These are phyloP conservation scores for Chytridiales sp. DNA, from an alignment of 371 early-diverging fungal species.

Conservation along the genomic window DNA sequence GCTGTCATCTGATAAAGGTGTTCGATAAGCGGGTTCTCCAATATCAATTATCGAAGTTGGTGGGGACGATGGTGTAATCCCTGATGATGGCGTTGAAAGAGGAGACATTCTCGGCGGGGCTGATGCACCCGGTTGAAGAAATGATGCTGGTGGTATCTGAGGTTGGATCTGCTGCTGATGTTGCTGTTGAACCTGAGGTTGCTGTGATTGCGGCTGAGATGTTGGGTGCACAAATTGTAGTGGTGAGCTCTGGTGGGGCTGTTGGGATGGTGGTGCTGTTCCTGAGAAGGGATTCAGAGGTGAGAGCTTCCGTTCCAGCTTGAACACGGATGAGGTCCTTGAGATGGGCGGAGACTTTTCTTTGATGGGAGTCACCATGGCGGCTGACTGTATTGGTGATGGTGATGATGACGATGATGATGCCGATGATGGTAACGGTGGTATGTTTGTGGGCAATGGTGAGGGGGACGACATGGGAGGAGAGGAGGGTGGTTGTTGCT, in stretches of 20 bases:
- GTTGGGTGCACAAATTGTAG: not conserved
- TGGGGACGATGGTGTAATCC: not conserved
- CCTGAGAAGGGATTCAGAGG: constrained; percentile 30
- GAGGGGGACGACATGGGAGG: no score
- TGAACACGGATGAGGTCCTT: no score
- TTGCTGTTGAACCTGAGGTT: not conserved
- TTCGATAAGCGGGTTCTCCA: not conserved
- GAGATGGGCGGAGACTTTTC: no score
- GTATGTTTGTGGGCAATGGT: no score
- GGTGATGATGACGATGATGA: no score
- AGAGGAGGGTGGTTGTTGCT: no score
- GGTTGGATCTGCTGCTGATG: not conserved
- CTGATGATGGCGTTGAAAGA: constrained; percentile 12
- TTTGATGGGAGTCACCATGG: no score
- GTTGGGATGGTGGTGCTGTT: constrained; percentile 7
- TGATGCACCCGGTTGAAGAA: no score
- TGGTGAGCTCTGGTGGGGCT: constrained; percentile 4
- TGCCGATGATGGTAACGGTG: no score
- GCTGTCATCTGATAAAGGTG: constrained; percentile 3
- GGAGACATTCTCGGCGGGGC: no score
- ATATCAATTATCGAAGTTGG: constrained; percentile 7
- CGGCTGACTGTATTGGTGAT: no score
- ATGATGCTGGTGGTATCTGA: no score
- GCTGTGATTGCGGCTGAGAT: not conserved
- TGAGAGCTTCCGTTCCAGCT: constrained; percentile 27